Conservation (phyloP, 257 asterid species). For the Solanum infundibuliforme region DNA sequence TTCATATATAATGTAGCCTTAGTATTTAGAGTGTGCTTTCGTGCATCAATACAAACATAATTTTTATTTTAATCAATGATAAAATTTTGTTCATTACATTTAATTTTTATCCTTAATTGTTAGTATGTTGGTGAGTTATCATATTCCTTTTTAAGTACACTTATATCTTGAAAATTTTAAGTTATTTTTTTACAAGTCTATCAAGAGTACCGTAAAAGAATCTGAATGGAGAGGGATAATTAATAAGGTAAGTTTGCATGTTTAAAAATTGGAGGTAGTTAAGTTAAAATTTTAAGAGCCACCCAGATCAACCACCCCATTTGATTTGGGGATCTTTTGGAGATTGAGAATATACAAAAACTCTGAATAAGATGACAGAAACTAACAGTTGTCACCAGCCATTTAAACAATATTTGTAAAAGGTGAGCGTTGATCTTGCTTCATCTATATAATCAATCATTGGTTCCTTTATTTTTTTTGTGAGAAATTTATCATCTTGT, state of each 20-base stretch:
- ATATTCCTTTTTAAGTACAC: background rate
- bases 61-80: background rate
- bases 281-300: background rate
- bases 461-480: slow-evolving; percentile 5
- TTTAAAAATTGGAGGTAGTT: background rate
- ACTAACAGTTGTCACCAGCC: slow-evolving; percentile 54
- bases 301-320: slow-evolving; percentile 46
- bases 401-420: slow-evolving; percentile 1
- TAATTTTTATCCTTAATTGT: background rate
- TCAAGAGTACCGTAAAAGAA: background rate
- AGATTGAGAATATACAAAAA: slow-evolving; percentile 30
- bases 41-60: background rate
- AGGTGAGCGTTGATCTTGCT: slow-evolving; percentile 21
- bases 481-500: background rate
- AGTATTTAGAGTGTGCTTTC: background rate
- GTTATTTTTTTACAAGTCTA: too few relatives aligned
- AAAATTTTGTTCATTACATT: background rate
- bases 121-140: background rate
- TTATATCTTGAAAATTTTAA: too few relatives aligned
- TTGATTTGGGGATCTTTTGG: slow-evolving; percentile 44
- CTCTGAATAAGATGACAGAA: slow-evolving; percentile 29
- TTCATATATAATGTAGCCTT: background rate
- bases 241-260: background rate
- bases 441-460: slow-evolving; percentile 29
- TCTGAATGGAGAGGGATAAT: background rate